phyloP scores from a whole-genome alignment of 1,284 basidiomycete genomes.

The Porogramme epimiltina region DNA sequence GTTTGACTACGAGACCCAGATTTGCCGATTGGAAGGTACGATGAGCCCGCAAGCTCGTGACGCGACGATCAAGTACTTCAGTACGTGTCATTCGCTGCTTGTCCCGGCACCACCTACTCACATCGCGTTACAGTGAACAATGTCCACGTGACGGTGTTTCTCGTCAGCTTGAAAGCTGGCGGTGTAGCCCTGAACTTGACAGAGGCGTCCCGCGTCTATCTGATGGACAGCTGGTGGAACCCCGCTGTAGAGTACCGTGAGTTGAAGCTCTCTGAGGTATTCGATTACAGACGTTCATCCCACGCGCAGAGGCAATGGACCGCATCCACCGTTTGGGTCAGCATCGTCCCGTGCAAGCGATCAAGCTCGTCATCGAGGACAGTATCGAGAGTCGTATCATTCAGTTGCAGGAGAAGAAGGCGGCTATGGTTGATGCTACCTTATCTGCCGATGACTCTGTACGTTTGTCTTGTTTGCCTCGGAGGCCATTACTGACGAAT shows the following conservation, averaged over 20 bases:
- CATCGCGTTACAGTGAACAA: slow-evolving; percentile 73
- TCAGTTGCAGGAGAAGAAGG: slow-evolving; percentile 96
- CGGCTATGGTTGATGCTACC: slow-evolving; percentile 82
- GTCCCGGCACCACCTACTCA: slow-evolving; percentile 5
- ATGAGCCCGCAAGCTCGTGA: slow-evolving; percentile 97
- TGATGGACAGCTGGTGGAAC: slow-evolving; percentile 94
- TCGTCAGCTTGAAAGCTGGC: slow-evolving; percentile 95
- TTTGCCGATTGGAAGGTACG: slow-evolving; percentile 93
- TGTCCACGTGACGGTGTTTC: slow-evolving; percentile 93
- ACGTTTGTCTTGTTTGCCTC: slow-evolving; percentile 21
- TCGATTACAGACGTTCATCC: background rate
- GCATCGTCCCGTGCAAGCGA: slow-evolving; percentile 89
- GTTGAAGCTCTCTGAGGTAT: slow-evolving; percentile 7
- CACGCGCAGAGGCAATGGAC: slow-evolving; percentile 88
- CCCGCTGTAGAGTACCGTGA: slow-evolving; percentile 58
- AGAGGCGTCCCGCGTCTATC: slow-evolving; percentile 91
- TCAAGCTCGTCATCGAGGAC: slow-evolving; percentile 94
- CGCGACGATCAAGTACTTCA: slow-evolving; percentile 93
- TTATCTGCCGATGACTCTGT: slow-evolving; percentile 77
- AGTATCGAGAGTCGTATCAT: slow-evolving; percentile 94
- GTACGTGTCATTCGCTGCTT: slow-evolving; percentile 44
- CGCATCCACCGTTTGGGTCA: slow-evolving; percentile 93
- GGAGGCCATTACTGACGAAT: background rate
- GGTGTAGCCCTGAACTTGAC: slow-evolving; percentile 94
- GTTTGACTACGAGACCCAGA: slow-evolving; percentile 45